Percentiles rank a stretch among this genome's conserved stretches.
Conservation (phyloP, 345 rosid species). For the Acer campestre region DNA sequence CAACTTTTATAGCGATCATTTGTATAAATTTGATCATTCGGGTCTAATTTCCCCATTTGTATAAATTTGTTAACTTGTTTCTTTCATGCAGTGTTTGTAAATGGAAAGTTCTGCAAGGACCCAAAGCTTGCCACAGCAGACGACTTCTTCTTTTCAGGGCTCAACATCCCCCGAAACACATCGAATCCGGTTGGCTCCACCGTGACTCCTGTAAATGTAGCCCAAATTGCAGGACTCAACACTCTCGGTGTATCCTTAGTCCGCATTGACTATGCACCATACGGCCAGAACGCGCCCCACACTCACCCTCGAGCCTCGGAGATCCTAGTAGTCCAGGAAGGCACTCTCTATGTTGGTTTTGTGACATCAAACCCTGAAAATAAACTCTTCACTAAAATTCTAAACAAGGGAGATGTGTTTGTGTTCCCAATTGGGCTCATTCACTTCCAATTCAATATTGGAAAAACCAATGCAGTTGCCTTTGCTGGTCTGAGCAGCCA, state of each 20-base stretch:
- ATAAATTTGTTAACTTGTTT: no score
- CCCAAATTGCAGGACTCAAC: neutral
- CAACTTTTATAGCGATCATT: no score
- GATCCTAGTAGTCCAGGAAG: neutral
- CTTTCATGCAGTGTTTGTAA: neutral
- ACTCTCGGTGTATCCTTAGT: neutral
- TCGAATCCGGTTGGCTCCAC: neutral
- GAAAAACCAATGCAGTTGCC: slow-evolving; percentile 3
- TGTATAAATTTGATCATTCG: no score
- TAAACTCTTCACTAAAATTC: neutral
- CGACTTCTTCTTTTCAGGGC: neutral
- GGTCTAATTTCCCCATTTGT: no score
- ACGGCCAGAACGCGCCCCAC: neutral
- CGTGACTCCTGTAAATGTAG: neutral
- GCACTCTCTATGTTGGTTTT: neutral
- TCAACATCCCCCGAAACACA: neutral
- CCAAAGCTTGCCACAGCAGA: neutral
- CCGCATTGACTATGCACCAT: neutral
- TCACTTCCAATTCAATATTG: neutral
- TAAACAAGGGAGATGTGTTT: neutral
- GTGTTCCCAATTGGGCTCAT: neutral
- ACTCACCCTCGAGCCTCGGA: neutral
- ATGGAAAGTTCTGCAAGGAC: neutral
- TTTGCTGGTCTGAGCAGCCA: slow-evolving; percentile 4
- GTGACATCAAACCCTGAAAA: neutral